phyloP scores from a whole-genome alignment of 2,329 filamentous ascomycete genomes.

The Daldinia sp. region DNA sequence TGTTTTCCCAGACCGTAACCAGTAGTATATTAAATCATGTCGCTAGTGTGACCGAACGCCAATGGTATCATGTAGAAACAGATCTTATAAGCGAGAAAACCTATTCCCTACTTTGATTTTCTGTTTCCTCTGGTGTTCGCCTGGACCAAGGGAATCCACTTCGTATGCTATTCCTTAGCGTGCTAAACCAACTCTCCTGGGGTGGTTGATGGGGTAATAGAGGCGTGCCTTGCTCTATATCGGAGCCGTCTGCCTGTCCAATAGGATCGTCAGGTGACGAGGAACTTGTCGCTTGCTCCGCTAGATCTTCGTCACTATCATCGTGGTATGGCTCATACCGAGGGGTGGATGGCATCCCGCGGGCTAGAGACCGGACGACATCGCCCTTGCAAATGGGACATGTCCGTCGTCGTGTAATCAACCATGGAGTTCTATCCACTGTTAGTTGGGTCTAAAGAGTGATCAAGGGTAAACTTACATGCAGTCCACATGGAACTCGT shows the following conservation, averaged over 20 bases:
- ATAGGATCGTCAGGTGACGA: constrained; percentile 38
- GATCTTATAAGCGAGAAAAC: constrained; percentile 3
- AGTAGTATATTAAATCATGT: constrained; percentile 30
- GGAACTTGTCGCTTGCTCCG: constrained; percentile 33
- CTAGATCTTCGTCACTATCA: constrained; percentile 55
- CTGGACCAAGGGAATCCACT: constrained; percentile 31
- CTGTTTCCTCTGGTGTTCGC: constrained; percentile 22
- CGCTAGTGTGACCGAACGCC: constrained; percentile 36
- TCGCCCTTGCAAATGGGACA: constrained; percentile 99
- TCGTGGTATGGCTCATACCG: constrained; percentile 65
- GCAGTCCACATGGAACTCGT: constrained; percentile 98
- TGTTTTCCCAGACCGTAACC: constrained; percentile 30
- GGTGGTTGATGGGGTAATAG: constrained; percentile 39
- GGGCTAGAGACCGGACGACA: constrained; percentile 77
- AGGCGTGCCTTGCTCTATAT: constrained; percentile 56
- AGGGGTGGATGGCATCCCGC: constrained; percentile 59
- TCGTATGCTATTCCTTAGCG: constrained; percentile 48
- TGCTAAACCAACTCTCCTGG: constrained; percentile 50
- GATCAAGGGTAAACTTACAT: constrained; percentile 73
- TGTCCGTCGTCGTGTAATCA: constrained; percentile 93
- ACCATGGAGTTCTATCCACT: constrained; percentile 82
- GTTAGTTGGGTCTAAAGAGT: constrained; percentile 27
- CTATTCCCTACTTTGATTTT: constrained; percentile 28
- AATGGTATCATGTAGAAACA: constrained; percentile 20
- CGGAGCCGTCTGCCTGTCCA: constrained; percentile 45